phyloP scores from a whole-genome alignment of 768 basidiomycete species.

The Strobilomyces dryophilus region DNA sequence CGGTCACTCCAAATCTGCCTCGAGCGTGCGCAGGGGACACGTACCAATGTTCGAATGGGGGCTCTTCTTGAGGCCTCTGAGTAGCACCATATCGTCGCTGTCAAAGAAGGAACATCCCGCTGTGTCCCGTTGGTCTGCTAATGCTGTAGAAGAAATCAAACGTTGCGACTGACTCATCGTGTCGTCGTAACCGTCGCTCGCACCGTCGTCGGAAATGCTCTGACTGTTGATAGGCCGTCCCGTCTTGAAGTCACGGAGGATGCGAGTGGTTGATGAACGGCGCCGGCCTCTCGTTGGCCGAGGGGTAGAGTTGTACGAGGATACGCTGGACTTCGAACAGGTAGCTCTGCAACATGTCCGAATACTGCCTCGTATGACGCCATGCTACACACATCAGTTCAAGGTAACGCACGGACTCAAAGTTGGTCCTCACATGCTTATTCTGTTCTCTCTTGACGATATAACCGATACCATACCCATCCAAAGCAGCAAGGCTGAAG shows the following conservation, averaged over 20 bases:
- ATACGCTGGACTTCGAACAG: constrained; percentile 77
- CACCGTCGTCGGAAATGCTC: constrained; percentile 38
- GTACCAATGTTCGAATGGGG: constrained; percentile 61
- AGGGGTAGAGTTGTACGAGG: constrained; percentile 72
- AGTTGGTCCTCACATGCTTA: constrained; percentile 61
- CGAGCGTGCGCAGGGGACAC: constrained; percentile 23
- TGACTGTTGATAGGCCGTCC: constrained; percentile 58
- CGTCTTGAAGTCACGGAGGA: constrained; percentile 73
- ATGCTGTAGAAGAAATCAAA: background rate
- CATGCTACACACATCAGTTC: constrained; percentile 45
- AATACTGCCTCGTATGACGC: constrained; percentile 87
- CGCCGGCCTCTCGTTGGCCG: constrained; percentile 79
- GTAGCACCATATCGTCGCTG: constrained; percentile 64
- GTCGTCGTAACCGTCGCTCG: constrained; percentile 44
- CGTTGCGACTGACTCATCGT: constrained; percentile 52
- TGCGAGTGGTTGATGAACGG: constrained; percentile 79
- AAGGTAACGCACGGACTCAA: background rate
- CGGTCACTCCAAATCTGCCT: constrained; percentile 8
- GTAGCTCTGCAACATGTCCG: constrained; percentile 82
- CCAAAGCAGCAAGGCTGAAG: constrained; percentile 82
- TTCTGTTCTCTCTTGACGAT: constrained; percentile 96
- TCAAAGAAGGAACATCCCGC: constrained; percentile 87
- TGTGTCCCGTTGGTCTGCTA: constrained; percentile 23
- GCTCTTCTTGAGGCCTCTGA: constrained; percentile 58
- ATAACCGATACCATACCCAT: constrained; percentile 95